Evolutionary conservation across 2,329 filamentous ascomycete genomes (phyloP).

Genomic region (Clarireedia monteithiana): DNA sequence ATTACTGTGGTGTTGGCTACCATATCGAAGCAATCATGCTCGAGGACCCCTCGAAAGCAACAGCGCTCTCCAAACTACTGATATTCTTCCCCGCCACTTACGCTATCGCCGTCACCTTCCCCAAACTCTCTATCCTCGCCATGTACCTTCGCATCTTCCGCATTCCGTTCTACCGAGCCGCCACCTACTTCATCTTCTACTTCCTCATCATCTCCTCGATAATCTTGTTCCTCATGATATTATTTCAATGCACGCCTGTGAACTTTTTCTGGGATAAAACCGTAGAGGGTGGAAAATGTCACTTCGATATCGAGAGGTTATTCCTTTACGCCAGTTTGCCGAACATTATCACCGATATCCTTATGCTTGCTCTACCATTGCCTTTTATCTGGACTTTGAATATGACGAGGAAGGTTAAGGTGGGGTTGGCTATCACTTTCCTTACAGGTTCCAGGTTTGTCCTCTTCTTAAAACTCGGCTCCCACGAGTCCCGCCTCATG

Average conservation of each 20-base stretch:
- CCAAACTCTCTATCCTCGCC: constrained; percentile 13
- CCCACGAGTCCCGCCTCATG: neutral
- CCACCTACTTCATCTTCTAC: constrained; percentile 7
- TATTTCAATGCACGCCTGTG: constrained; percentile 14
- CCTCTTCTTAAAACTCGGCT: neutral
- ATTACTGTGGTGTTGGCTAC: constrained; percentile 5
- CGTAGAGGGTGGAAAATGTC: constrained; percentile 9
- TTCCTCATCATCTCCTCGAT: constrained; percentile 3
- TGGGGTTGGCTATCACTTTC: constrained; percentile 1
- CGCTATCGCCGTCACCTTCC: constrained; percentile 11
- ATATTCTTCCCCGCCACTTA: constrained; percentile 6
- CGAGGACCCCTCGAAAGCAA: neutral
- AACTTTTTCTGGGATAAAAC: constrained; percentile 15
- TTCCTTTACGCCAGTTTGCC: constrained; percentile 38
- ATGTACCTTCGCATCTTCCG: constrained; percentile 15
- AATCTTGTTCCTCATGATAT: constrained; percentile 8
- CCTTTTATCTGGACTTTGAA: constrained; percentile 29
- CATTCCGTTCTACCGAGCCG: constrained; percentile 8
- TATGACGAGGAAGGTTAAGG: constrained; percentile 14
- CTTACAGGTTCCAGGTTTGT: constrained; percentile 8
- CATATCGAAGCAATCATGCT: constrained; percentile 2
- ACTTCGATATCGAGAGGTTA: constrained; percentile 22
- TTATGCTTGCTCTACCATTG: constrained; percentile 30
- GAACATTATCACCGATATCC: constrained; percentile 34
- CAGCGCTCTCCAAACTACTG: neutral